Percentiles rank a stretch among this genome's conserved stretches.
Conservation (phyloP, 2,329 filamentous ascomycete genomes). For the Bipolaris victoriae region DNA sequence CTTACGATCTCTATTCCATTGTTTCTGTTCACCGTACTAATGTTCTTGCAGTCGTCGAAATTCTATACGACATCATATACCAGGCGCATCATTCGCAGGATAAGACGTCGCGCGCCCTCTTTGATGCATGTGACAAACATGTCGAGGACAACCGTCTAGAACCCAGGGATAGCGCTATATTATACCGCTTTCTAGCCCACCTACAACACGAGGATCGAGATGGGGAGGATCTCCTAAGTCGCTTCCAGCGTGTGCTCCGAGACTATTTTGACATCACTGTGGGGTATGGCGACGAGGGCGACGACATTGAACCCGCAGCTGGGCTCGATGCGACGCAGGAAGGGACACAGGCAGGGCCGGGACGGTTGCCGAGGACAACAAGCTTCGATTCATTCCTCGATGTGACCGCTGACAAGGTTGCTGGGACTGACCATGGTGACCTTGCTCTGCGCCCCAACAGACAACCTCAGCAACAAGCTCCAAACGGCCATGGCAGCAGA, state of each 20-base stretch:
- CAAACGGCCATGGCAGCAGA: slow-evolving; percentile 13
- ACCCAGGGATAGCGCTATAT: slow-evolving; percentile 74
- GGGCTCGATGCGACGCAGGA: slow-evolving; percentile 34
- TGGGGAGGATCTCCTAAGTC: slow-evolving; percentile 63
- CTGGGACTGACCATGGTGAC: slow-evolving; percentile 44
- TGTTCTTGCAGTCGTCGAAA: slow-evolving; percentile 68
- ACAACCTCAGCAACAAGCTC: slow-evolving; percentile 18
- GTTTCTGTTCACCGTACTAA: slow-evolving; percentile 14
- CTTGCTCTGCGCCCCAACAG: slow-evolving; percentile 27
- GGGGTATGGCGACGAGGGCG: slow-evolving; percentile 58
- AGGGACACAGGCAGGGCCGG: slow-evolving; percentile 30
- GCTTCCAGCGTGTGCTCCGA: slow-evolving; percentile 71
- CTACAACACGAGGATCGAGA: slow-evolving; percentile 54
- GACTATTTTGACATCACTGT: slow-evolving; percentile 65
- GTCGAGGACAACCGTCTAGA: slow-evolving; percentile 73
- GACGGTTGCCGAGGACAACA: slow-evolving; percentile 51
- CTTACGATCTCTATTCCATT: not conserved
- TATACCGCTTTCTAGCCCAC: slow-evolving; percentile 79
- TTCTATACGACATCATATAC: slow-evolving; percentile 77
- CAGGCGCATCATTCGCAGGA: slow-evolving; percentile 71
- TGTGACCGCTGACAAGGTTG: slow-evolving; percentile 59
- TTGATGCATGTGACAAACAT: slow-evolving; percentile 78
- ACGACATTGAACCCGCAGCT: slow-evolving; percentile 46
- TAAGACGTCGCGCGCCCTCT: slow-evolving; percentile 74
- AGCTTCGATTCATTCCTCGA: slow-evolving; percentile 68